Conservation (phyloP, 768 basidiomycete genomes). For the Glaciozyma martinii region DNA sequence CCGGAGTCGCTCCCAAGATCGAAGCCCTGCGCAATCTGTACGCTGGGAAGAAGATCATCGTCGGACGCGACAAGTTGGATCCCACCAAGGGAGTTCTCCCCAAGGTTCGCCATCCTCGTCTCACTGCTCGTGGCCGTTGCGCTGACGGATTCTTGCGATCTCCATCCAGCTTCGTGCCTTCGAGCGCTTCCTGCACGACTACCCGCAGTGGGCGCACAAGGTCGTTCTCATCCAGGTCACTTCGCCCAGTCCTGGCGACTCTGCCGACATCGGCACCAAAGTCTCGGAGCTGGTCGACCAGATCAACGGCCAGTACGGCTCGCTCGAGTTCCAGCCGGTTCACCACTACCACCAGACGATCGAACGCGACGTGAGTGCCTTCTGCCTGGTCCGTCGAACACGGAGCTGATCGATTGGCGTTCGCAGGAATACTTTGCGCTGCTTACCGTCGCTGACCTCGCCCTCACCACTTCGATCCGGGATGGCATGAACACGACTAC, state of each 20-base stretch:
- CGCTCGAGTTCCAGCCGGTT: slow-evolving; percentile 88
- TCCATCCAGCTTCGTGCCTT: slow-evolving; percentile 71
- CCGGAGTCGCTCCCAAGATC: slow-evolving; percentile 82
- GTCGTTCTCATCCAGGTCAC: slow-evolving; percentile 69
- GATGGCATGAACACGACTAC: slow-evolving; percentile 99
- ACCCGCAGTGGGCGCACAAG: slow-evolving; percentile 70
- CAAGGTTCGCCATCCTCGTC: slow-evolving; percentile 51
- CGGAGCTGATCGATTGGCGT: not conserved
- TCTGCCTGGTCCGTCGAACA: not conserved
- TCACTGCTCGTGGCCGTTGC: not conserved
- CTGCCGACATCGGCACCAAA: slow-evolving; percentile 84
- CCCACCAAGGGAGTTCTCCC: slow-evolving; percentile 97
- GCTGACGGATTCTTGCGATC: not conserved
- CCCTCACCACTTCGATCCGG: slow-evolving; percentile 85
- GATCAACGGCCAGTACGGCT: slow-evolving; percentile 88
- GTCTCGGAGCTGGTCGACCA: slow-evolving; percentile 87
- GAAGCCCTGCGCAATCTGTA: slow-evolving; percentile 74
- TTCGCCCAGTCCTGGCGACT: slow-evolving; percentile 81
- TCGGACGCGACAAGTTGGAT: slow-evolving; percentile 93
- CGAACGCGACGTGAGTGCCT: slow-evolving; percentile 44
- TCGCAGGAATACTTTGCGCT: slow-evolving; percentile 97
- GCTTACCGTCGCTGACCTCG: slow-evolving; percentile 83
- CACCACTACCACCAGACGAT: slow-evolving; percentile 98
- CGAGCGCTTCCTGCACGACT: slow-evolving; percentile 82
- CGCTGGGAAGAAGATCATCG: slow-evolving; percentile 95